Conservation (phyloP, 345 rosid genomes). For the Raphanus sativus region DNA sequence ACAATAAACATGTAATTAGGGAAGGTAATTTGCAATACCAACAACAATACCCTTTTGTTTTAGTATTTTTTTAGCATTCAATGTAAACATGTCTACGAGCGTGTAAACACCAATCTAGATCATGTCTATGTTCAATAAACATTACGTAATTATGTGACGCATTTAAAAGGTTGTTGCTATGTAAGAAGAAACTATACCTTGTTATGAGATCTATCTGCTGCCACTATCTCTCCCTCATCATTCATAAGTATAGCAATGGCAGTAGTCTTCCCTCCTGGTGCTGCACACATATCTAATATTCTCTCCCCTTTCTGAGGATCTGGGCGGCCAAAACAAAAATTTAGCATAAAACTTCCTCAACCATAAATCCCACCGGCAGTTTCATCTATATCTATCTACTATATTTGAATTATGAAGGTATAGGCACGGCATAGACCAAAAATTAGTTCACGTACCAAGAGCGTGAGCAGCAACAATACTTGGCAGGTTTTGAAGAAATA, state of each 20-base stretch:
- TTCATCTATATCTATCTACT: background rate
- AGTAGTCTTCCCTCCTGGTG: conserved; percentile 98
- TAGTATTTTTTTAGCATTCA: background rate
- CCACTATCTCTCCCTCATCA: conserved; percentile 89
- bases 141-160: background rate
- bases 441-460: conserved; percentile 53
- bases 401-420: conserved; percentile 2
- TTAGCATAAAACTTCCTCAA: background rate
- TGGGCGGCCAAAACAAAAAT: conserved; percentile 30
- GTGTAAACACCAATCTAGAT: too few relatives aligned
- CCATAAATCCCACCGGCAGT: too few relatives aligned
- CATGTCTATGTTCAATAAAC: background rate
- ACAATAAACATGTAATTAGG: conserved; percentile 13
- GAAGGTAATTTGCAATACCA: background rate
- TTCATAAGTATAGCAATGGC: conserved; percentile 88
- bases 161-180: background rate
- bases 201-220: conserved; percentile 94
- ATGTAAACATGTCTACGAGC: too few relatives aligned
- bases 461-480: conserved; percentile 88
- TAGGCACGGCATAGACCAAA: background rate
- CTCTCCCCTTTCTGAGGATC: conserved; percentile 97
- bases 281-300: conserved; percentile 97
- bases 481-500: conserved; percentile 96
- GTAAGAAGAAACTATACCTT: conserved; percentile 52
- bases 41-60: too few relatives aligned